These are phyloP conservation scores for Claviceps fusiformis DNA, from an alignment of 2,329 filamentous ascomycete species.

Conservation along the genomic window DNA sequence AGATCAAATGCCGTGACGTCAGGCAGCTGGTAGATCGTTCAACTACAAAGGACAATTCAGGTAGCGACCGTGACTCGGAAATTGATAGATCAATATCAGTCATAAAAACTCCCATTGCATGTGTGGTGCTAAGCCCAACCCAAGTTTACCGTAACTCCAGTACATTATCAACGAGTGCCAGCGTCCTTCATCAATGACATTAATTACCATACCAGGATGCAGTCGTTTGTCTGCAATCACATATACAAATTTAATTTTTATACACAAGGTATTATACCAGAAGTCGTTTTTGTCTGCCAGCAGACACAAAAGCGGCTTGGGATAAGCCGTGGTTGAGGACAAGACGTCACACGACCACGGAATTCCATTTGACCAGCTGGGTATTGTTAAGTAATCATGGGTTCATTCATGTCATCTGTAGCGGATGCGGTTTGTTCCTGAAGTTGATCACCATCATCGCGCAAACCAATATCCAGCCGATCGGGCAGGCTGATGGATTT, in stretches of 20 bases:
- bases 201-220: neutral
- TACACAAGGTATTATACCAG: neutral
- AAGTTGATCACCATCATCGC: constrained; percentile 24
- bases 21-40: neutral
- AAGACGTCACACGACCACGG: neutral
- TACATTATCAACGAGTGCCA: neutral
- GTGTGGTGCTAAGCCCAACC: neutral
- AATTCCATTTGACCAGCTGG: neutral
- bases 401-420: constrained; percentile 30
- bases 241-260: neutral
- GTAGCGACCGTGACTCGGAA: neutral
- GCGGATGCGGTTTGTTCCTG: constrained; percentile 11
- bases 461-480: constrained; percentile 23
- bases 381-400: constrained; percentile 35
- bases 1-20: neutral
- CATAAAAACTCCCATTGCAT: neutral
- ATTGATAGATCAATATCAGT: neutral
- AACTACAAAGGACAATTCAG: no score
- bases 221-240: neutral
- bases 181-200: neutral
- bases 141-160: neutral
- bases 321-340: neutral
- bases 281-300: neutral
- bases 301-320: neutral
- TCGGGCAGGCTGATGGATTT: constrained; percentile 19